Conservation (phyloP, 2,329 filamentous ascomycete genomes). For the Bipolaris bicolor region DNA sequence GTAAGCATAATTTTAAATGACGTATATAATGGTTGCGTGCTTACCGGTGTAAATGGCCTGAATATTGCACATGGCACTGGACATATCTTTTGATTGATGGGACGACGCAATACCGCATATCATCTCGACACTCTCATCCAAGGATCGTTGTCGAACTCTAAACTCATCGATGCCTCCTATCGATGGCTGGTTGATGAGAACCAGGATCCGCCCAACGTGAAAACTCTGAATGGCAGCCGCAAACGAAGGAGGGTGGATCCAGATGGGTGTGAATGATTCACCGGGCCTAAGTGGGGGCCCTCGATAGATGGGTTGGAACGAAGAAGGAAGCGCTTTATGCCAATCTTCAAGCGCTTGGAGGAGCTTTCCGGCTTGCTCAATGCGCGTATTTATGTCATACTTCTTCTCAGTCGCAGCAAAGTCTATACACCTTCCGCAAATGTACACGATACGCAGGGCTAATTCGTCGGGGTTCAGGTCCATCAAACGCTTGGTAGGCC, state of each 20-base stretch:
- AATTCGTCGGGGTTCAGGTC: constrained; percentile 61
- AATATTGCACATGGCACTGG: constrained; percentile 37
- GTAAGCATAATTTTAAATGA: constrained; percentile 4
- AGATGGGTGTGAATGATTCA: constrained; percentile 29
- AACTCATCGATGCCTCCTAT: constrained; percentile 59
- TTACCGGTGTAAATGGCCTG: constrained; percentile 41
- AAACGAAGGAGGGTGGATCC: constrained; percentile 40
- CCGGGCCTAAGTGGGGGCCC: constrained; percentile 18
- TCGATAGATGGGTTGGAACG: constrained; percentile 53
- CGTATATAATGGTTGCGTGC: neutral
- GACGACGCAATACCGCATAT: constrained; percentile 60
- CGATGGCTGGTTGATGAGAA: constrained; percentile 60
- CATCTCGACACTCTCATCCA: constrained; percentile 56
- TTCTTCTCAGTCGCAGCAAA: constrained; percentile 62
- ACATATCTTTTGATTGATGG: constrained; percentile 34
- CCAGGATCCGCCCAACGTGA: constrained; percentile 60
- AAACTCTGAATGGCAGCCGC: constrained; percentile 60
- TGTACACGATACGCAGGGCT: constrained; percentile 60
- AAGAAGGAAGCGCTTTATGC: constrained; percentile 53
- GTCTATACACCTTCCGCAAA: constrained; percentile 63
- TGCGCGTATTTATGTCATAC: constrained; percentile 53
- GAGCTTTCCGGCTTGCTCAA: constrained; percentile 55
- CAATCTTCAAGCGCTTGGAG: constrained; percentile 60
- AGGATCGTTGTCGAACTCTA: constrained; percentile 51
- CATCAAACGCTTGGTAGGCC: constrained; percentile 57